phyloP scores from a whole-genome alignment of 2,329 filamentous ascomycete genomes.

The Tolypocladium ovalisporum region DNA sequence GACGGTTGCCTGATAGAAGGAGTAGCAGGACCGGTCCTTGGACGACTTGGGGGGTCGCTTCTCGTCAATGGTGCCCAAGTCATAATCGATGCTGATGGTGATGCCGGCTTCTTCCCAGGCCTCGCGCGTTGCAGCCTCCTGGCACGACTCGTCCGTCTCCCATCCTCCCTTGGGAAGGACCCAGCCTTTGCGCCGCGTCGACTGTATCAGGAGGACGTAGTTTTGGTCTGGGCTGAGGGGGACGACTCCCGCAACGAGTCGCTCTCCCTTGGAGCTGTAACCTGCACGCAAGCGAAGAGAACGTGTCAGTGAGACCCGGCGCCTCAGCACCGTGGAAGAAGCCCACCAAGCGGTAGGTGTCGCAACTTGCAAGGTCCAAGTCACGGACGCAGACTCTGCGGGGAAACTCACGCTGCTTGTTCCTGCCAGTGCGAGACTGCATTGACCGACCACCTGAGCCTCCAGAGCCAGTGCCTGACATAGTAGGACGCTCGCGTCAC shows the following conservation, averaged over 20 bases:
- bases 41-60: conserved; percentile 66
- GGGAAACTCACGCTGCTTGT: conserved; percentile 64
- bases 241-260: conserved; percentile 89
- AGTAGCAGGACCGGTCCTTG: conserved; percentile 54
- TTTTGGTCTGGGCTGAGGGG: conserved; percentile 78
- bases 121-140: conserved; percentile 76
- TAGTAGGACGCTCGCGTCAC: conserved; percentile 7
- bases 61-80: conserved; percentile 80
- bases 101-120: conserved; percentile 98
- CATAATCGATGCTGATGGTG: conserved; percentile 69
- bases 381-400: background rate
- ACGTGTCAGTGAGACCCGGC: conserved; percentile 5
- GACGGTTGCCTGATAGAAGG: conserved; percentile 83
- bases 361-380: background rate
- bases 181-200: conserved; percentile 83
- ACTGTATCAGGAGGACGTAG: conserved; percentile 88
- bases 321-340: background rate
- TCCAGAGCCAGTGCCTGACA: conserved; percentile 25
- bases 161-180: conserved; percentile 96
- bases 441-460: conserved; percentile 39
- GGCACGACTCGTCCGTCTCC: conserved; percentile 86
- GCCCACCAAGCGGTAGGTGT: background rate
- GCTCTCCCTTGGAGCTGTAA: conserved; percentile 85
- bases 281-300: conserved; percentile 40
- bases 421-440: conserved; percentile 67